A percentile compares a stretch with the other conserved stretches of the same genome.
phyloP scores from a whole-genome alignment of 78 protist species.

The Dictyostelium brefeldianum region DNA sequence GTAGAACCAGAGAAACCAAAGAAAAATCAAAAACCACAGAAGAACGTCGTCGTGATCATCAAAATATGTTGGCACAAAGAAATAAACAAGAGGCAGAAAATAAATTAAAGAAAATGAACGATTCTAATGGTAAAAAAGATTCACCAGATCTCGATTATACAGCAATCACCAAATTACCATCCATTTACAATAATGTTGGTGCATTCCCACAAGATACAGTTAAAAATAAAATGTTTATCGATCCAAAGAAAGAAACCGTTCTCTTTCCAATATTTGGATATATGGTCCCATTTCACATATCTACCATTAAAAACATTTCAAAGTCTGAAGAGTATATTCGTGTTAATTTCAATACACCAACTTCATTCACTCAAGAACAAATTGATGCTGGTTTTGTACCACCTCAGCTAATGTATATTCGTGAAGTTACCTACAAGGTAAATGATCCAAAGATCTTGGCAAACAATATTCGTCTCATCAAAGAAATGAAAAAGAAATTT shows the following conservation, averaged over 20 bases:
- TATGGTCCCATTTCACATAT: slow-evolving; percentile 95
- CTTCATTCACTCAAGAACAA: slow-evolving; percentile 34
- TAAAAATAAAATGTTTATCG: slow-evolving; percentile 87
- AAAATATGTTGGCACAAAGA: slow-evolving; percentile 27
- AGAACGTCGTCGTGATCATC: slow-evolving; percentile 56
- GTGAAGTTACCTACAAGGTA: slow-evolving; percentile 87
- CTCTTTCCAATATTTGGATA: slow-evolving; percentile 93
- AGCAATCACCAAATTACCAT: slow-evolving; percentile 26
- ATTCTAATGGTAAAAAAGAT: slow-evolving; percentile 3
- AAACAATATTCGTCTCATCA: slow-evolving; percentile 67
- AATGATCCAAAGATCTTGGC: slow-evolving; percentile 47
- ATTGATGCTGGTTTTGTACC: slow-evolving; percentile 28
- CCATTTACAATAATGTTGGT: neutral
- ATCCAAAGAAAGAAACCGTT: slow-evolving; percentile 79
- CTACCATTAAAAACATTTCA: slow-evolving; percentile 88
- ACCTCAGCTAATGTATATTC: slow-evolving; percentile 78
- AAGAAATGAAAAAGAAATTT: slow-evolving; percentile 87
- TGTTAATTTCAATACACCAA: slow-evolving; percentile 89
- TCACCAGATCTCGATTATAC: neutral
- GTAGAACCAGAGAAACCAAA: slow-evolving; percentile 53
- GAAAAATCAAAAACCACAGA: slow-evolving; percentile 17
- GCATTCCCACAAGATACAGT: slow-evolving; percentile 57
- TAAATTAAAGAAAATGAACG: neutral
- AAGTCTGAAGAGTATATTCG: slow-evolving; percentile 87
- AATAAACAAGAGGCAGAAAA: slow-evolving; percentile 53